These are phyloP conservation scores for Yamadazyma aaseri DNA, from an alignment of 1,139 yeast genomes.

Conservation along the genomic window DNA sequence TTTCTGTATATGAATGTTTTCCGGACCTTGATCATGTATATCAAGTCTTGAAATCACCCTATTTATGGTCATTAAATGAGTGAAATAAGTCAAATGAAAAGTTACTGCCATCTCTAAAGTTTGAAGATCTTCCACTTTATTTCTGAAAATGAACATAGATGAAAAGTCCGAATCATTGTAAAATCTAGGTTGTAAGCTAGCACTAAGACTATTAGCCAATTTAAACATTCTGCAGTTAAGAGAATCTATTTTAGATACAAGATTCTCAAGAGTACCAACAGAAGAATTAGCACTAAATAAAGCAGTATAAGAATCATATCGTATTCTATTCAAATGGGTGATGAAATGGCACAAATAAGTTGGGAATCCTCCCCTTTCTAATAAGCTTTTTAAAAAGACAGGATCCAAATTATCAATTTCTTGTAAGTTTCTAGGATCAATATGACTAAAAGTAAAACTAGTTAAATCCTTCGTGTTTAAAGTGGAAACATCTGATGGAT, in stretches of 20 bases:
- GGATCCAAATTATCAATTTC: conserved; percentile 10
- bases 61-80: conserved; percentile 37
- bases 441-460: background rate
- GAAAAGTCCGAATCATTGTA: conserved; percentile 28
- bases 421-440: background rate
- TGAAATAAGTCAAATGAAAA: conserved; percentile 30
- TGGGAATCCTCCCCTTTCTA: conserved; percentile 1
- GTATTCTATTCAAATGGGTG: conserved; percentile 8
- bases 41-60: conserved; percentile 30
- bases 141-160: conserved; percentile 2
- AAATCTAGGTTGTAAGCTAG: conserved; percentile 22
- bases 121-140: background rate
- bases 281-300: conserved; percentile 6
- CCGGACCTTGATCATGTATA: conserved; percentile 10
- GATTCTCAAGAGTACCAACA: background rate
- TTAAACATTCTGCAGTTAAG: conserved; percentile 23
- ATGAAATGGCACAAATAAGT: conserved; percentile 46
- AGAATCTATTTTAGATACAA: conserved; percentile 13
- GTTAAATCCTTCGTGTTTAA: background rate
- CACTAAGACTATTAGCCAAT: conserved; percentile 13
- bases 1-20: conserved; percentile 17
- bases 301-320: conserved; percentile 8
- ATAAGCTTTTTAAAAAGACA: conserved; percentile 7
- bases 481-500: conserved; percentile 42
- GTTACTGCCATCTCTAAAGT: conserved; percentile 16